Evolutionary conservation across 2,329 filamentous ascomycete genomes (phyloP), one percentile per base, ranked within the genome.

Genomic region (Phialophora macrospora): DNA sequence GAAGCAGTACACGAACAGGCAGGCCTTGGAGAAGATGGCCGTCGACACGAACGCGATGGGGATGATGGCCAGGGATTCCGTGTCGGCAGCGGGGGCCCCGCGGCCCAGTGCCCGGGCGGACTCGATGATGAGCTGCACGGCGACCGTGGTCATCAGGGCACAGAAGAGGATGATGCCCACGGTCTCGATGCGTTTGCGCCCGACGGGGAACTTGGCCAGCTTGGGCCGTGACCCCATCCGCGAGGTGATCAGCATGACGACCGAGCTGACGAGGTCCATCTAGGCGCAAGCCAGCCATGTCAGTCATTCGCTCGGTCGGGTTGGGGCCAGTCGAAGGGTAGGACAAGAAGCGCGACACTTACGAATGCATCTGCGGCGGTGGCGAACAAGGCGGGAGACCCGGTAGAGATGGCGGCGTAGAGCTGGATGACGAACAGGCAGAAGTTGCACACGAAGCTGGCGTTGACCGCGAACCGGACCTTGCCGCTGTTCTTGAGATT

Each of bases 151-250:
- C 85, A 89, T 88, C 65, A 89, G 78, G 51, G 86, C 85, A 68
- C 86, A 88, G 75, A 89, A 89, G 54, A 89, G 82, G 71, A 89
- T 86, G 67, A 89, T 86, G 30, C 86, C 87, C 64, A 88, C 81
- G 2, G 87, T 88, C 76, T 89, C 87, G 61, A 88, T 84, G 63
- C 87, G 81, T 4, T 82, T 87, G 7, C 87, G 83, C 49, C 85
- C 87, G 14, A 59, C 62, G 38, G 62, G 62, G 38, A 87, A 77
- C 72, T 85, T 87, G 48, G 46, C 24, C 46, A 49, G 46, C 46
- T 49, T 49, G 46, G 46, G 46, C 24, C 46, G 46, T 24, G 86
- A 84, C n/a, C 87, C 86, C 76, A 88, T 75, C 28, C 81, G 82
- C 4, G 85, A 86, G 0, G 86, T 88, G 65, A 84, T 77, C 66